Evolutionary conservation across 352 stramenopile species (phyloP).

Genomic region (Blastocystis hominis): DNA sequence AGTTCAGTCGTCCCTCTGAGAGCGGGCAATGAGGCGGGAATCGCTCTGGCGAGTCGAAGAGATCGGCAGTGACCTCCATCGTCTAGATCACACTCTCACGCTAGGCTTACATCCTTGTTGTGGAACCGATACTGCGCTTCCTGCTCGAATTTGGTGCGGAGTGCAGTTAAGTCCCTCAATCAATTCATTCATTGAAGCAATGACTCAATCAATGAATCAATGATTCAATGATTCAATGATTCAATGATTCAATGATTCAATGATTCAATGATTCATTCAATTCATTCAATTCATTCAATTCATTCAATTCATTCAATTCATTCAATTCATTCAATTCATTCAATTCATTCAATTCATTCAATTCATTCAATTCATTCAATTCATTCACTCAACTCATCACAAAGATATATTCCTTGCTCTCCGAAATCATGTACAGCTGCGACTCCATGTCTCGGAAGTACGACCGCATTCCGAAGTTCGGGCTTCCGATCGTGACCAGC

Average conservation of each 20-base stretch:
- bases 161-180: constrained; percentile 24
- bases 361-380: no score
- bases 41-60: neutral
- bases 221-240: no score
- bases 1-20: neutral
- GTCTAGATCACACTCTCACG: neutral
- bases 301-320: no score
- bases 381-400: neutral
- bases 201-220: no score
- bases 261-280: no score
- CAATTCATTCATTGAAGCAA: no score
- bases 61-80: neutral
- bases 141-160: neutral
- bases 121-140: neutral
- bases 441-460: constrained; percentile 46
- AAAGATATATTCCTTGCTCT: constrained; percentile 53
- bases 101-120: constrained; percentile 1
- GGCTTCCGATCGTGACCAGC: constrained; percentile 20
- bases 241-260: no score
- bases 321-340: no score
- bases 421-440: constrained; percentile 48
- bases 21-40: constrained; percentile 18
- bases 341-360: no score
- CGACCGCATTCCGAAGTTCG: constrained; percentile 44
- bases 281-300: no score